Percentiles rank a stretch among this genome's conserved stretches.
These are phyloP conservation scores for Ulota crispa DNA, from an alignment of 225 moss, liverwort and hornwort species.

Conservation along the genomic window DNA sequence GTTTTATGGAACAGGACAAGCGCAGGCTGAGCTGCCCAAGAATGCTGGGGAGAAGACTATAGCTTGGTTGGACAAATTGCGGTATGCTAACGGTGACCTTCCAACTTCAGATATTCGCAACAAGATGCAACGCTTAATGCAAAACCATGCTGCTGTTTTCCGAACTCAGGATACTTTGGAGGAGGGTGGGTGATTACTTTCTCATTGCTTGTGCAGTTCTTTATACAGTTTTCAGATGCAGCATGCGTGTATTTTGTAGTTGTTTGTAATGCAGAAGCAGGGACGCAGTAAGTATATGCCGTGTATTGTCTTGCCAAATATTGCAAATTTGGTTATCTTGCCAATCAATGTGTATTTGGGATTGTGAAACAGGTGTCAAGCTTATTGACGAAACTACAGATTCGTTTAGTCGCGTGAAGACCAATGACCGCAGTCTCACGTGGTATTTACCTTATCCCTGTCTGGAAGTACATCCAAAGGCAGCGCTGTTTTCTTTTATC, in stretches of 20 bases:
- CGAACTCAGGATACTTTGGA: conserved; percentile 67
- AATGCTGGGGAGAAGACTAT: conserved; percentile 89
- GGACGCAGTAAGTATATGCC: not conserved
- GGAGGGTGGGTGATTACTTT: conserved; percentile 55
- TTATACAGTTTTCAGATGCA: not conserved
- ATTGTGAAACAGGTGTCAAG: conserved; percentile 45
- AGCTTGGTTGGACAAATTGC: conserved; percentile 85
- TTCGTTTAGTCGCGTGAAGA: conserved; percentile 65
- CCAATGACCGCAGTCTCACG: conserved; percentile 76
- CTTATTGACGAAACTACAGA: conserved; percentile 78
- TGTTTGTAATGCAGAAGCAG: not conserved
- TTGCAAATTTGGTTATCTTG: not conserved
- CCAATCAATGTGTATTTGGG: not conserved
- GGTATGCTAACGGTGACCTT: conserved; percentile 78
- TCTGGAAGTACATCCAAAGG: not conserved
- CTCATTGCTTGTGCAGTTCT: not conserved
- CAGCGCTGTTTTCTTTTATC: not conserved
- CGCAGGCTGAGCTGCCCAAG: conserved; percentile 65
- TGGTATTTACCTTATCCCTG: conserved; percentile 46
- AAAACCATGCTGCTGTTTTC: conserved; percentile 91
- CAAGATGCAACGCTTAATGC: conserved; percentile 85
- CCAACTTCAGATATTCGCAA: conserved; percentile 66
- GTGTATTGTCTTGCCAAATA: not conserved
- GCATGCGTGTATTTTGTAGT: not conserved
- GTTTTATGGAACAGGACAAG: conserved; percentile 50